phyloP scores from a whole-genome alignment of 495 filamentous ascomycete genomes.

The Penicillium macrosclerotiorum region DNA sequence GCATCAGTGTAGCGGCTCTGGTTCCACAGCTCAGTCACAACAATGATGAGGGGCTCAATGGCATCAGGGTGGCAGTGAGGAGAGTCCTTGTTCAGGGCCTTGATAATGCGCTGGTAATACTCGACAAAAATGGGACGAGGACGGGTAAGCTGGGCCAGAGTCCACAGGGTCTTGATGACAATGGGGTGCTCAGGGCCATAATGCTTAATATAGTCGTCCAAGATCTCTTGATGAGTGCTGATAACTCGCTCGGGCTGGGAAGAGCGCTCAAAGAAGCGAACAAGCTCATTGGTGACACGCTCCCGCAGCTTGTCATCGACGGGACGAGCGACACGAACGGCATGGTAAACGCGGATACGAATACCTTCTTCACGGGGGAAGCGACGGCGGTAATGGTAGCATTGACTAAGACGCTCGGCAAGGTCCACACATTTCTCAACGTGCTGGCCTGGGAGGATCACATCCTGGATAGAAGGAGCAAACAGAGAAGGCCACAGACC shows the following conservation, averaged over 20 bases:
- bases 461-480: constrained; percentile 32
- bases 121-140: constrained; percentile 33
- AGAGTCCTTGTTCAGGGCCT: constrained; percentile 34
- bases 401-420: constrained; percentile 30
- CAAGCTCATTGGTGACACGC: constrained; percentile 23
- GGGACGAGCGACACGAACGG: constrained; percentile 24
- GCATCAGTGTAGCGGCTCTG: constrained; percentile 37
- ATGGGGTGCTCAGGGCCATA: constrained; percentile 29
- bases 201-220: constrained; percentile 31
- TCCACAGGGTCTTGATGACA: constrained; percentile 36
- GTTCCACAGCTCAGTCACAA: constrained; percentile 35
- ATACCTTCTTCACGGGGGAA: constrained; percentile 35
- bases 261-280: constrained; percentile 32
- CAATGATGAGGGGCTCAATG: constrained; percentile 36
- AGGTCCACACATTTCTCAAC: constrained; percentile 28
- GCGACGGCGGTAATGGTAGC: constrained; percentile 36
- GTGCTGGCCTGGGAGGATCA: constrained; percentile 26
- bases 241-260: constrained; percentile 35
- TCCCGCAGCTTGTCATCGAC: constrained; percentile 32
- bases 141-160: constrained; percentile 33
- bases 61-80: constrained; percentile 30
- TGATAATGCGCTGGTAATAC: constrained; percentile 39
- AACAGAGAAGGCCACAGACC: constrained; percentile 36
- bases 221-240: constrained; percentile 27
- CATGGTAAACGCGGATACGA: constrained; percentile 34